Percentiles rank a stretch among this genome's conserved stretches.
These are phyloP conservation scores for Solanum acaule DNA, from an alignment of 257 asterid species.

Conservation along the genomic window DNA sequence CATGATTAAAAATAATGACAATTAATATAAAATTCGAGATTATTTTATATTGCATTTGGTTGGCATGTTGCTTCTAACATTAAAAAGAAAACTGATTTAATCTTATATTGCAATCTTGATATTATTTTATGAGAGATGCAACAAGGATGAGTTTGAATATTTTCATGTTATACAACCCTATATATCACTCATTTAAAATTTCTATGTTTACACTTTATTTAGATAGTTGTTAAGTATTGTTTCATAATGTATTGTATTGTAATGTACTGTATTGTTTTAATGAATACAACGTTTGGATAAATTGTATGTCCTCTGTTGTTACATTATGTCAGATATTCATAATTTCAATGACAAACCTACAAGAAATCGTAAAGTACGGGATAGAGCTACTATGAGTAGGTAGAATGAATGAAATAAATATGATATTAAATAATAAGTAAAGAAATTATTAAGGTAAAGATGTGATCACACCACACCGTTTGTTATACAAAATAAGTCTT, in stretches of 20 bases:
- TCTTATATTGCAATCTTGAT: not conserved
- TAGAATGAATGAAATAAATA: no score
- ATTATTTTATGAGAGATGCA: not conserved
- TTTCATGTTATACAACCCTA: not conserved
- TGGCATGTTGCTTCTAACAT: not conserved
- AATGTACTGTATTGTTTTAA: no score
- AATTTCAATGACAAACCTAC: not conserved
- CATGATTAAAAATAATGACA: not conserved
- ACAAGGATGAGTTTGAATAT: not conserved
- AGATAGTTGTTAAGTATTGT: not conserved
- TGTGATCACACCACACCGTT: not conserved
- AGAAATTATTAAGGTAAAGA: not conserved
- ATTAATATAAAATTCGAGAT: not conserved
- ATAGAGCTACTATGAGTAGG: not conserved
- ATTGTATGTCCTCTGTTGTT: no score
- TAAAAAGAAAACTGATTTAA: not conserved
- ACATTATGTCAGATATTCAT: no score
- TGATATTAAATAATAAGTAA: not conserved
- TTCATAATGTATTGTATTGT: no score
- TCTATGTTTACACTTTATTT: not conserved
- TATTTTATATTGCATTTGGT: not conserved
- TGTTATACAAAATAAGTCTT: no score
- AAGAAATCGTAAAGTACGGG: not conserved
- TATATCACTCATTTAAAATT: not conserved
- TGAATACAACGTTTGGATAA: no score